Percentiles rank a stretch among this genome's conserved stretches.
These are phyloP conservation scores for Botrytis aclada DNA, from an alignment of 2,329 filamentous ascomycete species.

Conservation along the genomic window DNA sequence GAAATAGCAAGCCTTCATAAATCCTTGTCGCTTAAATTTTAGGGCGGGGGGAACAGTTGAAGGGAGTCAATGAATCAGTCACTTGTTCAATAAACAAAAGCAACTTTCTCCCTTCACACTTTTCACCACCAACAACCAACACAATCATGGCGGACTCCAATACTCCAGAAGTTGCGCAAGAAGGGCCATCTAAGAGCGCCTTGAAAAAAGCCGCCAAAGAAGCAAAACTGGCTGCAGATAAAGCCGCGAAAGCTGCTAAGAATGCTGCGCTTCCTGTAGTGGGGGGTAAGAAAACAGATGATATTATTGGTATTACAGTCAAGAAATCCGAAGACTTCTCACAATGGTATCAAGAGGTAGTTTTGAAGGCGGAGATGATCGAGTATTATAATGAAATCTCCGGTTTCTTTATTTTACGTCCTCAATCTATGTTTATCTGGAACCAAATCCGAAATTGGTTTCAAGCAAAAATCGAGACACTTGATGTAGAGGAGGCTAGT, in stretches of 20 bases:
- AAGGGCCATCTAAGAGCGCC: conserved; percentile 56
- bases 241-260: conserved; percentile 61
- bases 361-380: conserved; percentile 95
- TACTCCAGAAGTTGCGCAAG: conserved; percentile 25
- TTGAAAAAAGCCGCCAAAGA: conserved; percentile 65
- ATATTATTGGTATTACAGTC: conserved; percentile 84
- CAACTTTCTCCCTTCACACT: not conserved
- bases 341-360: conserved; percentile 96
- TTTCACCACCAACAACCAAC: not conserved
- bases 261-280: conserved; percentile 51
- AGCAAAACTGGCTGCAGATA: conserved; percentile 58
- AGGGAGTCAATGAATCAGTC: not conserved
- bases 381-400: conserved; percentile 93
- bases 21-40: conserved; percentile 18
- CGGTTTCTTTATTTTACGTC: conserved; percentile 93
- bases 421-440: conserved; percentile 65
- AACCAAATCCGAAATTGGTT: conserved; percentile 65
- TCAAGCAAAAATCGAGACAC: conserved; percentile 73
- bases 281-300: conserved; percentile 58
- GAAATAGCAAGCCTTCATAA: conserved; percentile 9
- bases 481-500: conserved; percentile 93
- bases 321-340: conserved; percentile 84
- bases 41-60: conserved; percentile 12
- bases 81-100: not conserved
- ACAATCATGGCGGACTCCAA: conserved; percentile 26